Base-by-base conservation (phyloP, 768 basidiomycete species). In the Jaapia argillacea region DNA sequence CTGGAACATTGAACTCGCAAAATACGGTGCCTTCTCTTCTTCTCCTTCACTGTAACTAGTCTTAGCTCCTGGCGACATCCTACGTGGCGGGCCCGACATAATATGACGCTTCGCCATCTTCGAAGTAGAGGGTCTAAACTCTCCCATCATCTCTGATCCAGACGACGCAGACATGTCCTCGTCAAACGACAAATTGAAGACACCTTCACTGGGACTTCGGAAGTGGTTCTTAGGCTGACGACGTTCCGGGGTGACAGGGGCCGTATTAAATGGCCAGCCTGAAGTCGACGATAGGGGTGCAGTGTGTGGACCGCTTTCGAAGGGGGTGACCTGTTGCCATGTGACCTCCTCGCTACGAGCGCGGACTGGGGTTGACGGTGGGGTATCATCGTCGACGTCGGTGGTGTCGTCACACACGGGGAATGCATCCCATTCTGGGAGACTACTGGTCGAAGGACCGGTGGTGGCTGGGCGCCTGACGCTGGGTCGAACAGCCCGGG, bases 1-100 rank as follows among this genome's bases (percentile, higher is more conserved):
- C 71, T 87, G 85, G 76, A 86, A 88, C 54, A 71, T 67, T 24
- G 84, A 86, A 54, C 83, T 86, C 51, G 85, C 85, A 60, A 84
- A 88, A 56, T 75, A 85, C 5, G 72, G 72, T 23, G 64, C 58
- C 47, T 63, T 65, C 41, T 62, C 56, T 40, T 44, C 44, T 27
- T 49, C 51, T 13, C 26, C 36, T 27, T 40, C 21, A 27, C 24
- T 16, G 23, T 26, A 25, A 14, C 42, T 36, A 25, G 41, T 42
- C 45, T 52, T 49, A 61, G 47, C 52, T 56, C 45, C 64, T 48
- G 51, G 58, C 59, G n/a, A n/a, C n/a, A n/a, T n/a, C n/a, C n/a
- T n/a, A n/a, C n/a, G n/a, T n/a, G n/a, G n/a, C n/a, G n/a, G n/a
- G n/a, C n/a, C n/a, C n/a, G n/a, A n/a, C n/a, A n/a, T n/a, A n/a